Evolutionary conservation across 2,329 filamentous ascomycete species (phyloP).

Genomic region (Ceratocystiopsis sp.): DNA sequence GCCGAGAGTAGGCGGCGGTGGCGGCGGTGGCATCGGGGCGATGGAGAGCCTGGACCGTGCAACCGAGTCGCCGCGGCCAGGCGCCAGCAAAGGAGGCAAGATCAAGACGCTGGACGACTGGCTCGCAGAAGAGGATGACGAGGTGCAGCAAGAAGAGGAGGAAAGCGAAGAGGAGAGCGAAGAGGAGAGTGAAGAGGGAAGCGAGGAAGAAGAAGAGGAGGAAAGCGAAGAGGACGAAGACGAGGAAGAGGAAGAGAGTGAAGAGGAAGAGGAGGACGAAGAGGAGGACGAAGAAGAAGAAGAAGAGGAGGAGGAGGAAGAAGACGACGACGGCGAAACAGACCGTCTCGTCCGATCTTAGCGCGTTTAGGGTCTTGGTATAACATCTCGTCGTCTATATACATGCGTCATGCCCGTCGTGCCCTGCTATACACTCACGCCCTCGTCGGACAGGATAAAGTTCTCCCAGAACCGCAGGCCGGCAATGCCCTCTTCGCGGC

Average conservation of each 20-base stretch:
- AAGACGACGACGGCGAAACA: neutral
- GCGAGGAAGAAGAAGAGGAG: slow-evolving; percentile 28
- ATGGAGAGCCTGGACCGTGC: slow-evolving; percentile 2
- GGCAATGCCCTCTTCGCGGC: slow-evolving; percentile 81
- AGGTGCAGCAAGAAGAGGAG: slow-evolving; percentile 27
- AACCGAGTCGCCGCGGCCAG: no score
- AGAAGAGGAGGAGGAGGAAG: slow-evolving; percentile 1
- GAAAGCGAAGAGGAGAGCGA: slow-evolving; percentile 34
- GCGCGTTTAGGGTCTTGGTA: neutral
- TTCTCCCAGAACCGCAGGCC: slow-evolving; percentile 92
- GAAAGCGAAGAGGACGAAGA: slow-evolving; percentile 34
- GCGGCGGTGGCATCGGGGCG: slow-evolving; percentile 9
- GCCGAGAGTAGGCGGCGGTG: slow-evolving; percentile 15
- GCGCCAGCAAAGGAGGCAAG: slow-evolving; percentile 24
- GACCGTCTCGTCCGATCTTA: neutral
- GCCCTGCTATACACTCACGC: no score
- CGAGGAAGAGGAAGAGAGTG: slow-evolving; percentile 22
- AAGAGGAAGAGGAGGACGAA: slow-evolving; percentile 3
- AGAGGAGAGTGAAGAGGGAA: slow-evolving; percentile 35
- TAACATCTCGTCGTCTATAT: neutral
- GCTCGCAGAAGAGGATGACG: slow-evolving; percentile 56
- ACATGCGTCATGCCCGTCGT: no score
- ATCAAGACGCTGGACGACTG: slow-evolving; percentile 85
- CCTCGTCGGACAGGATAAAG: slow-evolving; percentile 12
- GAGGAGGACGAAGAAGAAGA: neutral